Evolutionary conservation across 495 filamentous ascomycete genomes (phyloP).

Genomic region (Aspergillus conjunctus): DNA sequence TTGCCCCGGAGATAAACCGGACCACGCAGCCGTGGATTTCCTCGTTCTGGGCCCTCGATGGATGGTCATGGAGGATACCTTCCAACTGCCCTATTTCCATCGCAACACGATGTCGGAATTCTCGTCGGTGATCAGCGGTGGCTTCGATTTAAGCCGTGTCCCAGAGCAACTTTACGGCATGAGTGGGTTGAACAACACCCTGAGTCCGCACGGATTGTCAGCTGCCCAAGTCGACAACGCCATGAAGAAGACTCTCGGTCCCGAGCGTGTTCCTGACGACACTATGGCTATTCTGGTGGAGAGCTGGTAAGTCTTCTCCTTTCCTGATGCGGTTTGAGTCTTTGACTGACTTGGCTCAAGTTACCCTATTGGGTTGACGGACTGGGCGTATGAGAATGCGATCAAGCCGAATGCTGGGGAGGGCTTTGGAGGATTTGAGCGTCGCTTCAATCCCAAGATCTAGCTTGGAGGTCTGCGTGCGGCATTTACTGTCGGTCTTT

Average conservation of each 20-base stretch:
- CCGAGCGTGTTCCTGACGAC: conserved; percentile 12
- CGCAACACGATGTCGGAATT: conserved; percentile 17
- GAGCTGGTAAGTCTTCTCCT: conserved; percentile 2
- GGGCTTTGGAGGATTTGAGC: conserved; percentile 9
- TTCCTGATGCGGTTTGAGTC: not conserved
- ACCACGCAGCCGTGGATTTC: conserved; percentile 12
- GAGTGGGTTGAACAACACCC: conserved; percentile 9
- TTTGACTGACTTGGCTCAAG: not conserved
- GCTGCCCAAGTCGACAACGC: conserved; percentile 6
- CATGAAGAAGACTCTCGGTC: conserved; percentile 5
- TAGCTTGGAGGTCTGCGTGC: not conserved
- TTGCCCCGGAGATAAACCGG: conserved; percentile 10
- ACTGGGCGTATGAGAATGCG: conserved; percentile 12
- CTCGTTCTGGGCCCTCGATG: conserved; percentile 9
- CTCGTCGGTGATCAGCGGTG: conserved; percentile 12
- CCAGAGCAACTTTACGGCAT: conserved; percentile 10
- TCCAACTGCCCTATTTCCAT: conserved; percentile 13
- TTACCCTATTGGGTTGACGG: conserved; percentile 9
- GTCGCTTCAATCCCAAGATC: conserved; percentile 12
- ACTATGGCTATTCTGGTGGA: conserved; percentile 13
- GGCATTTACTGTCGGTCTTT: not conserved
- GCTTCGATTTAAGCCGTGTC: conserved; percentile 4
- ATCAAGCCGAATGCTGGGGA: not conserved
- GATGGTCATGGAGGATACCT: conserved; percentile 17
- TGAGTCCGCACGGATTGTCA: conserved; percentile 10